phyloP scores from a whole-genome alignment of 805 yeast genomes.

The Komagataella populi region DNA sequence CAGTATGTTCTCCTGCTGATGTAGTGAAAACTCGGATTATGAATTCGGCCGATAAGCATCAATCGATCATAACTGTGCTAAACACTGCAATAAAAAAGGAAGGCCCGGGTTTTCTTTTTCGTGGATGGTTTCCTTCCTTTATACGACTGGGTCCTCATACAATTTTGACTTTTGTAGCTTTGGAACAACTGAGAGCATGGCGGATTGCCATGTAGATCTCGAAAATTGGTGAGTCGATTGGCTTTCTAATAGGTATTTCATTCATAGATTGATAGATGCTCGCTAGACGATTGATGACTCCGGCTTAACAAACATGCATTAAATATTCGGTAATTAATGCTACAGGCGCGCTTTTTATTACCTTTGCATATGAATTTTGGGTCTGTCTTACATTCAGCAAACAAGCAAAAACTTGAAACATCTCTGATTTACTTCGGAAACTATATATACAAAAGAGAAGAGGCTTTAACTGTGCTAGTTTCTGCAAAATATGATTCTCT shows the following conservation, averaged over 20 bases:
- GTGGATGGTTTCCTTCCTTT: conserved; percentile 88
- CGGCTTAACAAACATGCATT: too few species aligned
- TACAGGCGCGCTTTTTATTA: too few species aligned
- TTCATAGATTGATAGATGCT: too few species aligned
- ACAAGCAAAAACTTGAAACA: neutral
- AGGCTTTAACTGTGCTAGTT: neutral
- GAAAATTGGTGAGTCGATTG: too few species aligned
- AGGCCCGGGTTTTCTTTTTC: conserved; percentile 70
- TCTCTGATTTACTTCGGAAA: neutral
- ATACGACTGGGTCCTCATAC: conserved; percentile 79
- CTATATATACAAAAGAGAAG: neutral
- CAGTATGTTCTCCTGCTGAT: conserved; percentile 88
- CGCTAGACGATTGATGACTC: too few species aligned
- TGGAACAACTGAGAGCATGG: conserved; percentile 44
- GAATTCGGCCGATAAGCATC: conserved; percentile 42
- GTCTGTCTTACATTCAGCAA: neutral
- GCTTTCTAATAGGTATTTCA: too few species aligned
- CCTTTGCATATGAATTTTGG: too few species aligned
- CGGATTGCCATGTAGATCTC: conserved; percentile 1
- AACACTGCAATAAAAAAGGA: conserved; percentile 44
- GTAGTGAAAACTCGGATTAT: conserved; percentile 81
- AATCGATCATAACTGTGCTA: conserved; percentile 37
- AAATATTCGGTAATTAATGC: too few species aligned
- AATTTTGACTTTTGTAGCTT: conserved; percentile 51
- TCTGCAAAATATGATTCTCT: neutral